Conservation (phyloP, 306 rosid species). For the Vigna reflexopilosa region DNA sequence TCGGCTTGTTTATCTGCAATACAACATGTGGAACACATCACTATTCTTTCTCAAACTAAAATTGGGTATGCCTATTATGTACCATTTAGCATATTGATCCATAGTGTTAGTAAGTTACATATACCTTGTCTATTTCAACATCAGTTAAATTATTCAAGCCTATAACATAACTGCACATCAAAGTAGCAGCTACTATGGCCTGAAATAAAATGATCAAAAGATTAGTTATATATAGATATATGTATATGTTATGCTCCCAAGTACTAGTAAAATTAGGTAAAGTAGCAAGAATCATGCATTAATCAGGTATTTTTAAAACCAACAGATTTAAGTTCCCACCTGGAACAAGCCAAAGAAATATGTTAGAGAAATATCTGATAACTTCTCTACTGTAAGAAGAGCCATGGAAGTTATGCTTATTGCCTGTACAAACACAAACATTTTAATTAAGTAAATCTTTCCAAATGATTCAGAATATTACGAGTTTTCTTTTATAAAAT, state of each 20-base stretch:
- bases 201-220: constrained; percentile 36
- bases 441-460: background rate
- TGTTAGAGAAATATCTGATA: constrained; percentile 69
- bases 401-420: constrained; percentile 70
- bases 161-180: constrained; percentile 69
- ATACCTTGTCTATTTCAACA: constrained; percentile 80
- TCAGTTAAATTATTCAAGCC: constrained; percentile 81
- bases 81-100: too few species aligned
- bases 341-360: constrained; percentile 65
- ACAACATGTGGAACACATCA: constrained; percentile 2
- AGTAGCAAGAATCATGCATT: too few species aligned
- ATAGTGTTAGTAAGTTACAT: background rate
- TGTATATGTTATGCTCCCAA: too few species aligned
- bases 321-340: constrained; percentile 40
- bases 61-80: too few species aligned
- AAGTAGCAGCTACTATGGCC: constrained; percentile 71
- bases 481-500: too few species aligned
- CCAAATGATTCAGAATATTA: too few species aligned
- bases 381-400: constrained; percentile 68
- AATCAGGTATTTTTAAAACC: too few species aligned
- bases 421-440: constrained; percentile 54
- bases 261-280: too few species aligned
- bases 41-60: too few species aligned
- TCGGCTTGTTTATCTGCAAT: constrained; percentile 79
- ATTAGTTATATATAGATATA: too few species aligned